phyloP scores from a whole-genome alignment of 331 rosid species.

The Quercus tomentella region DNA sequence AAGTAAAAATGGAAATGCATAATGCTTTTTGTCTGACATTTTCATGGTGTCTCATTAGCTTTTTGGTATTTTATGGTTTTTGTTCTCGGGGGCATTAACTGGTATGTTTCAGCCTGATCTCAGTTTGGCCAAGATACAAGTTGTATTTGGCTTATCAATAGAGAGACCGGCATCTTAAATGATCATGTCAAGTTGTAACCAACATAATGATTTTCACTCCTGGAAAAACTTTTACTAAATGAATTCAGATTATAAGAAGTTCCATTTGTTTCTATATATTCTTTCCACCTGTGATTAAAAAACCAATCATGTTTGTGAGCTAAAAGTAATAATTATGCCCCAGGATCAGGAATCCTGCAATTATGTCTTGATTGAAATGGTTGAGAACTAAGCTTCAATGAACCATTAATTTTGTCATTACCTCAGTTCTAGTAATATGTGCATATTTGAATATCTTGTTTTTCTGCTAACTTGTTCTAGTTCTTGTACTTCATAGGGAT shows the following conservation, averaged over 20 bases:
- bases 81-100: no score
- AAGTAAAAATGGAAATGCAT: no score
- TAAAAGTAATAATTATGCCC: neutral
- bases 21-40: no score
- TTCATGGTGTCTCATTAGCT: no score
- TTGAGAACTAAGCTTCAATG: neutral
- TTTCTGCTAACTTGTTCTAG: slow-evolving; percentile 19
- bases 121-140: neutral
- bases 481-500: slow-evolving; percentile 55
- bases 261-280: neutral
- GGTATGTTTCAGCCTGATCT: neutral
- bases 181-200: neutral
- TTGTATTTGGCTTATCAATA: neutral
- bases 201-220: neutral
- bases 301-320: neutral
- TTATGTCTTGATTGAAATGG: neutral
- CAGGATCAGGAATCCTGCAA: neutral
- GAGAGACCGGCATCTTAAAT: neutral
- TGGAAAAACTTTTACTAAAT: neutral
- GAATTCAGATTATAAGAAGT: neutral
- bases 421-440: neutral
- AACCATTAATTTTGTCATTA: neutral
- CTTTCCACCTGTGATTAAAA: neutral
- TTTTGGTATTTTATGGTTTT: no score
- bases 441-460: neutral